These are phyloP conservation scores for Akanthomyces uredinophilus DNA, from an alignment of 2,329 filamentous ascomycete species.

Conservation along the genomic window DNA sequence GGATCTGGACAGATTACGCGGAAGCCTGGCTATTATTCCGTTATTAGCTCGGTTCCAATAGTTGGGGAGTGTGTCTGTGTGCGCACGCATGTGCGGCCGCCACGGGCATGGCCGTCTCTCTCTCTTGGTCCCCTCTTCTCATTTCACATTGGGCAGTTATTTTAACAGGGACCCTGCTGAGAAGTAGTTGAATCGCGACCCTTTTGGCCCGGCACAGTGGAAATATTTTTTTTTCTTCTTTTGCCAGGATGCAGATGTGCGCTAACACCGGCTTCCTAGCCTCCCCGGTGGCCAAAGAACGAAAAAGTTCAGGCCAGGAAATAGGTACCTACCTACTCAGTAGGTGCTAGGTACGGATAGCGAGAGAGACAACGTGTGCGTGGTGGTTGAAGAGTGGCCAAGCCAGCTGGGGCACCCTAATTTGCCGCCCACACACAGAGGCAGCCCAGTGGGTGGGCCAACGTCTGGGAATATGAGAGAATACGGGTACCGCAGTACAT, in stretches of 20 bases:
- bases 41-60: background rate
- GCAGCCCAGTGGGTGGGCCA: background rate
- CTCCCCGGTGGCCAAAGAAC: constrained; percentile 8
- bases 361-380: background rate
- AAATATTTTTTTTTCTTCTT: background rate
- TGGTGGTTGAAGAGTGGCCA: background rate
- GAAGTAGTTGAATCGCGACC: too few species aligned
- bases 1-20: constrained; percentile 2
- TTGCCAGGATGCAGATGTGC: background rate
- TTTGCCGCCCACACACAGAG: constrained; percentile 8
- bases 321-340: too few species aligned
- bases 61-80: background rate
- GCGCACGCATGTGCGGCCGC: too few species aligned
- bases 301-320: constrained; percentile 2
- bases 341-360: too few species aligned
- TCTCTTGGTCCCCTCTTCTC: background rate
- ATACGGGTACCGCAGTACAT: constrained; percentile 3
- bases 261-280: constrained; percentile 13
- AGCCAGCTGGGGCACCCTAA: constrained; percentile 1
- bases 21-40: constrained; percentile 1
- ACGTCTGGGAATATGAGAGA: background rate
- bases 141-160: background rate
- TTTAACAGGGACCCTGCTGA: background rate
- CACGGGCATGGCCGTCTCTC: background rate
- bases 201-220: background rate